Evolutionary conservation across 2,329 filamentous ascomycete genomes (phyloP).

Genomic region (Trichoderma sp.): DNA sequence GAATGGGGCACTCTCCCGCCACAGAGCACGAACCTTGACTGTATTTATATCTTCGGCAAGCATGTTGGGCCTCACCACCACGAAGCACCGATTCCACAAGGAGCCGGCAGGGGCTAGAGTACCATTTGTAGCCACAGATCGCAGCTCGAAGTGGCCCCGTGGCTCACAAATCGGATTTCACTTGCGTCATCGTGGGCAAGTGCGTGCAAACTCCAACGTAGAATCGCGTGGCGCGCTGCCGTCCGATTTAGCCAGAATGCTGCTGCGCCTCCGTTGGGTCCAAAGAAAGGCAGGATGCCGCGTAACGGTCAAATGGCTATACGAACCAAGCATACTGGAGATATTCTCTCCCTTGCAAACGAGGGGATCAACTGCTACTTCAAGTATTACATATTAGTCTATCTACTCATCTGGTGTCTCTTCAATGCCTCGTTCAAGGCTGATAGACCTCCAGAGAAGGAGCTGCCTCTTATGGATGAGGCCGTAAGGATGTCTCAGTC

Average conservation of each 20-base stretch:
- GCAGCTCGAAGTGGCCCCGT: background rate
- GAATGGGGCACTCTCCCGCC: background rate
- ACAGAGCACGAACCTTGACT: background rate
- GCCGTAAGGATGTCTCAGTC: too few species aligned
- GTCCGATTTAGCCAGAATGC: background rate
- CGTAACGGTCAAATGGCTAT: too few species aligned
- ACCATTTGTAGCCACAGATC: constrained; percentile 1
- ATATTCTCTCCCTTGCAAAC: too few species aligned
- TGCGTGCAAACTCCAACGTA: background rate
- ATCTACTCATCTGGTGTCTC: too few species aligned
- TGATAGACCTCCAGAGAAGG: too few species aligned
- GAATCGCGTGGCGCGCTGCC: background rate
- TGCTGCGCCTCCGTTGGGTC: too few species aligned
- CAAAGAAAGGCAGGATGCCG: too few species aligned
- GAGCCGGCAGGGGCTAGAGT: background rate
- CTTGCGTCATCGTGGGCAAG: constrained; percentile 9
- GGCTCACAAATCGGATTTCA: background rate
- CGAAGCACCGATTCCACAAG: background rate
- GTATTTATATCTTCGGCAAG: constrained; percentile 2
- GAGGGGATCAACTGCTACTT: too few species aligned
- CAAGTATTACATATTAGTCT: too few species aligned
- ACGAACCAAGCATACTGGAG: too few species aligned
- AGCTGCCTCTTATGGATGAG: too few species aligned
- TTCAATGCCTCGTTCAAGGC: too few species aligned
- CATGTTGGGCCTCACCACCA: constrained; percentile 2